Percentiles rank a stretch among this genome's conserved stretches.
phyloP scores from a whole-genome alignment of 1,139 yeast genomes.

The Waltiozyma sp. region DNA sequence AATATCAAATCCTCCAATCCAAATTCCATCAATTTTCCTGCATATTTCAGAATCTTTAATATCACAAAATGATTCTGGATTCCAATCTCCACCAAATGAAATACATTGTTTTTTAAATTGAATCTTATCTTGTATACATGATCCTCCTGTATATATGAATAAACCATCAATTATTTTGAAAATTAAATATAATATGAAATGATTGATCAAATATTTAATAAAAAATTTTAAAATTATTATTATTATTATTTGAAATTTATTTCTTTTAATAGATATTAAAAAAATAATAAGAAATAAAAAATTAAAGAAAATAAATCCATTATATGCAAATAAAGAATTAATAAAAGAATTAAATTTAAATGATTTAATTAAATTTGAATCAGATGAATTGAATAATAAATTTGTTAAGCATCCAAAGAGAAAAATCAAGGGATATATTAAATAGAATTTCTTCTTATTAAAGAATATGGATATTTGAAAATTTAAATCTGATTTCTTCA shows the following conservation, averaged over 20 bases:
- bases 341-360: conserved; percentile 15
- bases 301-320: conserved; percentile 14
- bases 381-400: neutral
- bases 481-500: too few species aligned
- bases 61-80: conserved; percentile 8
- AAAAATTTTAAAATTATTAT: conserved; percentile 14
- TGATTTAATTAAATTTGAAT: neutral
- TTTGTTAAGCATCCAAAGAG: neutral
- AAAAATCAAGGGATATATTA: neutral
- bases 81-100: conserved; percentile 15
- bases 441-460: neutral
- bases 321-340: conserved; percentile 25
- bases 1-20: conserved; percentile 51
- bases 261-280: too few species aligned
- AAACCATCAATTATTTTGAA: conserved; percentile 24
- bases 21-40: conserved; percentile 23
- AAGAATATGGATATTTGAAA: neutral
- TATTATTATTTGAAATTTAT: too few species aligned
- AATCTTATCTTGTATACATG: conserved; percentile 20
- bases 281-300: neutral
- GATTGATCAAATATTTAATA: conserved; percentile 19
- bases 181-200: conserved; percentile 6
- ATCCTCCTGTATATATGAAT: conserved; percentile 26
- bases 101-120: conserved; percentile 3
- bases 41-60: conserved; percentile 13